phyloP scores from a whole-genome alignment of 768 basidiomycete genomes.

The Calocybe cyanea region DNA sequence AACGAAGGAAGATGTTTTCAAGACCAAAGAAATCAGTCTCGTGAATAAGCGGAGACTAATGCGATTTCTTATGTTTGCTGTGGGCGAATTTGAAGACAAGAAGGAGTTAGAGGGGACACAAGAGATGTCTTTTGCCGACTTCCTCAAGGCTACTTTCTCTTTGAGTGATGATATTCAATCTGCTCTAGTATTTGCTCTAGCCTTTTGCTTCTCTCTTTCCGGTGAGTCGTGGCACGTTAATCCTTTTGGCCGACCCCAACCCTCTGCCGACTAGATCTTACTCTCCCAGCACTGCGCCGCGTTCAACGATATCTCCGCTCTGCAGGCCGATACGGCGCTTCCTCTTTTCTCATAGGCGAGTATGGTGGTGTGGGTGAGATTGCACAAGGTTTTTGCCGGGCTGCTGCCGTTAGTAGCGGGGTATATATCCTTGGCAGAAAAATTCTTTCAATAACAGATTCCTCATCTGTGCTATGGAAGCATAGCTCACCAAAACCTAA shows the following conservation, averaged over 20 bases:
- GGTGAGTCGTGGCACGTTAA: slow-evolving; percentile 39
- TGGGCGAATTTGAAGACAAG: slow-evolving; percentile 66
- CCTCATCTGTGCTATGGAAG: not conserved
- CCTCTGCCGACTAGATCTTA: slow-evolving; percentile 48
- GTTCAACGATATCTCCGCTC: slow-evolving; percentile 73
- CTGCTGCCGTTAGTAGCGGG: slow-evolving; percentile 75
- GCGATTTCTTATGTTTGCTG: slow-evolving; percentile 85
- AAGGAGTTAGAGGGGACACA: slow-evolving; percentile 55
- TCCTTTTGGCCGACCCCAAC: slow-evolving; percentile 7
- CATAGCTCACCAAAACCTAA: slow-evolving; percentile 10
- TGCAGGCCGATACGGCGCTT: slow-evolving; percentile 75
- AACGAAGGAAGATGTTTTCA: slow-evolving; percentile 93
- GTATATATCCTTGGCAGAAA: slow-evolving; percentile 68
- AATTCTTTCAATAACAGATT: slow-evolving; percentile 27
- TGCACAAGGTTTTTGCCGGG: slow-evolving; percentile 86
- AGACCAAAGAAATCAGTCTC: slow-evolving; percentile 68
- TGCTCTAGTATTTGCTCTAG: slow-evolving; percentile 75
- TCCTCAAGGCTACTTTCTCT: slow-evolving; percentile 61
- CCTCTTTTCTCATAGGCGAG: slow-evolving; percentile 89
- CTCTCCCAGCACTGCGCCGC: slow-evolving; percentile 62
- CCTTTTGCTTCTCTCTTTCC: slow-evolving; percentile 55
- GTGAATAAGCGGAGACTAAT: slow-evolving; percentile 88
- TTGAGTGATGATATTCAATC: slow-evolving; percentile 53
- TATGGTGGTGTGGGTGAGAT: slow-evolving; percentile 94
- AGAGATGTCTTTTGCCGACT: slow-evolving; percentile 53